Conservation (phyloP, 768 basidiomycete species). For the Agaricus bisporus region DNA sequence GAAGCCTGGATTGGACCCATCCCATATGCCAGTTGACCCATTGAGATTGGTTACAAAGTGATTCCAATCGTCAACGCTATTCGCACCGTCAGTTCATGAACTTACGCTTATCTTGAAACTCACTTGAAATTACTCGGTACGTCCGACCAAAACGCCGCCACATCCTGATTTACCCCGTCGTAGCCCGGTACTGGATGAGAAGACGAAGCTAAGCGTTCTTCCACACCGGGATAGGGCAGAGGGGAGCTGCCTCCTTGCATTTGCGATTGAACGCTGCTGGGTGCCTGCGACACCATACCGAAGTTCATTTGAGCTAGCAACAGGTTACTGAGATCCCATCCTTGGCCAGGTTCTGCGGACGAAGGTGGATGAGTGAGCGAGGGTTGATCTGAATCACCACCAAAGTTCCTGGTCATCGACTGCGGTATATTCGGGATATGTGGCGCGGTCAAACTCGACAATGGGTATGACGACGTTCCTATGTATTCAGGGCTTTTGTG, state of each 20-base stretch:
- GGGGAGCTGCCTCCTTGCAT: not conserved
- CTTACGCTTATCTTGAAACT: constrained; percentile 16
- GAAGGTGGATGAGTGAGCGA: not conserved
- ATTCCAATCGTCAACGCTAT: constrained; percentile 20
- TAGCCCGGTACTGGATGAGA: not conserved
- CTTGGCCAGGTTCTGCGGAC: not conserved
- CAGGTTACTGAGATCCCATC: constrained; percentile 21
- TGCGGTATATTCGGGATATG: too few species aligned
- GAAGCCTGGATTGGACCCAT: not conserved
- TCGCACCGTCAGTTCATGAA: not conserved
- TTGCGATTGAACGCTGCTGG: not conserved
- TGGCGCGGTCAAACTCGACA: too few species aligned
- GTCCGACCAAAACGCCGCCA: constrained; percentile 49
- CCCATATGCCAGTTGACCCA: not conserved
- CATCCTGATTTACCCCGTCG: constrained; percentile 25
- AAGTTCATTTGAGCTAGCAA: constrained; percentile 21
- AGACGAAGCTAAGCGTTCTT: not conserved
- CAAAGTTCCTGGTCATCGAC: too few species aligned
- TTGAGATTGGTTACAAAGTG: constrained; percentile 14
- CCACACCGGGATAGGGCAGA: too few species aligned
- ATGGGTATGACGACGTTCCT: too few species aligned
- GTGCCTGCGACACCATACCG: constrained; percentile 8
- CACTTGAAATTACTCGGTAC: constrained; percentile 40
- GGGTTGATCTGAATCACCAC: too few species aligned
- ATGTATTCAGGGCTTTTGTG: too few species aligned